phyloP scores from a whole-genome alignment of 2,329 filamentous ascomycete species.

The Ceratocystis destructans region DNA sequence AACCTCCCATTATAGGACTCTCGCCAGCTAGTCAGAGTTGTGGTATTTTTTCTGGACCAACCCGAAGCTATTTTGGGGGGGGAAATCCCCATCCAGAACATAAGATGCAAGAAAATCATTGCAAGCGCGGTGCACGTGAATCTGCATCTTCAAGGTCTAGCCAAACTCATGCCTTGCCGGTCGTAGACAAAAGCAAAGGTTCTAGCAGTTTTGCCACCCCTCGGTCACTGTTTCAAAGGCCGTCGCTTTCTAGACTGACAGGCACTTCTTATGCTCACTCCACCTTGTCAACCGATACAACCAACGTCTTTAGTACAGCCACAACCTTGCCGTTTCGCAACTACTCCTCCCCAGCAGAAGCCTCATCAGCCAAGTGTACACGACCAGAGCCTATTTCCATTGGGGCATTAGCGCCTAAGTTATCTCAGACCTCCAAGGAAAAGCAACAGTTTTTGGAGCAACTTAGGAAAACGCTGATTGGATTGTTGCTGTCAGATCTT shows the following conservation, averaged over 20 bases:
- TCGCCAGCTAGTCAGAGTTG: constrained; percentile 37
- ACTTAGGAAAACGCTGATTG: constrained; percentile 65
- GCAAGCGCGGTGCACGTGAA: background rate
- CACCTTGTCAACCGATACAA: constrained; percentile 43
- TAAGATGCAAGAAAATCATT: constrained; percentile 43
- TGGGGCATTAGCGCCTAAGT: constrained; percentile 50
- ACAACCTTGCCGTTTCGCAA: constrained; percentile 31
- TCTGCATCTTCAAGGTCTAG: background rate
- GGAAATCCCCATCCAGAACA: constrained; percentile 24
- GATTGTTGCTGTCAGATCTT: constrained; percentile 76
- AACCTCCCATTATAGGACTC: constrained; percentile 28
- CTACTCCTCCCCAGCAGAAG: constrained; percentile 32
- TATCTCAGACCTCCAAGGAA: constrained; percentile 42
- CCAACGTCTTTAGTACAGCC: constrained; percentile 41
- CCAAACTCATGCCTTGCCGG: background rate
- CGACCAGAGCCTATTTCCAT: constrained; percentile 54
- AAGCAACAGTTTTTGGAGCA: constrained; percentile 68
- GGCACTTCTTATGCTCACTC: constrained; percentile 45
- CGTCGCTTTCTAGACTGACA: constrained; percentile 46
- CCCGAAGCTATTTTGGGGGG: constrained; percentile 25
- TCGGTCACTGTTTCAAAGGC: constrained; percentile 74
- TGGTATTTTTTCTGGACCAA: constrained; percentile 42
- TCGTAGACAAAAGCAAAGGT: background rate
- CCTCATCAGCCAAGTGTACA: constrained; percentile 40
- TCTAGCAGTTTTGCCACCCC: constrained; percentile 40